phyloP scores from a whole-genome alignment of 2,329 filamentous ascomycete species.

The Aquanectria penicillioides region DNA sequence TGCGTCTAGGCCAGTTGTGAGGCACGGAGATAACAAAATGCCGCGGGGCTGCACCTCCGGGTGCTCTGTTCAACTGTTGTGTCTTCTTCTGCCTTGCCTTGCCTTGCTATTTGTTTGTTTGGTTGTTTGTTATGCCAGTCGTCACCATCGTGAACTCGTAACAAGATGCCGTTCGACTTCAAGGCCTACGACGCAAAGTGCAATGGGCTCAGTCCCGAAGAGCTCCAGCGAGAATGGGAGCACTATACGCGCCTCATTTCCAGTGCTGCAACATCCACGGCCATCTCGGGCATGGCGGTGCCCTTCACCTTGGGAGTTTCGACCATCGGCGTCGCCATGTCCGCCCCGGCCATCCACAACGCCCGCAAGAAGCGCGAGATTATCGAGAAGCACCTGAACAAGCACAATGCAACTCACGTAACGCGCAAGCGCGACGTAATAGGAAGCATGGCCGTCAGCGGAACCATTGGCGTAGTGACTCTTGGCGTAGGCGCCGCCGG shows the following conservation, averaged over 20 bases:
- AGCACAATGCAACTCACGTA: constrained; percentile 46
- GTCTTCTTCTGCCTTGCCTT: no score
- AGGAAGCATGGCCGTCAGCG: constrained; percentile 50
- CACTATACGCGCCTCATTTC: constrained; percentile 55
- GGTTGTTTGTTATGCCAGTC: no score
- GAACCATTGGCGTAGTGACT: constrained; percentile 48
- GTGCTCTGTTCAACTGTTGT: no score
- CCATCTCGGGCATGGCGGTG: constrained; percentile 50
- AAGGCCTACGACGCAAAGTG: constrained; percentile 52
- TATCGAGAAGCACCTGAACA: constrained; percentile 50
- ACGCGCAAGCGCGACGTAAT: constrained; percentile 54
- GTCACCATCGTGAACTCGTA: no score
- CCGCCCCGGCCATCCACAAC: constrained; percentile 53
- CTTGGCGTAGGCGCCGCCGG: constrained; percentile 48
- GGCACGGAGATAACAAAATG: no score
- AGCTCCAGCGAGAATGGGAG: constrained; percentile 54
- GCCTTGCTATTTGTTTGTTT: no score
- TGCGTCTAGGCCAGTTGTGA: no score
- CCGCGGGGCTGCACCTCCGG: no score
- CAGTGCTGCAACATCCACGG: constrained; percentile 52
- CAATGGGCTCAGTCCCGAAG: constrained; percentile 46
- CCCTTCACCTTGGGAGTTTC: constrained; percentile 52
- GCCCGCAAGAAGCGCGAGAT: constrained; percentile 54
- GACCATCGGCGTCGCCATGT: constrained; percentile 50
- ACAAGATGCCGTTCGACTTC: constrained; percentile 53